Percentiles rank a stretch among this genome's conserved stretches.
phyloP scores from a whole-genome alignment of 768 basidiomycete species.

The Phlebiopsis flavidoalba region DNA sequence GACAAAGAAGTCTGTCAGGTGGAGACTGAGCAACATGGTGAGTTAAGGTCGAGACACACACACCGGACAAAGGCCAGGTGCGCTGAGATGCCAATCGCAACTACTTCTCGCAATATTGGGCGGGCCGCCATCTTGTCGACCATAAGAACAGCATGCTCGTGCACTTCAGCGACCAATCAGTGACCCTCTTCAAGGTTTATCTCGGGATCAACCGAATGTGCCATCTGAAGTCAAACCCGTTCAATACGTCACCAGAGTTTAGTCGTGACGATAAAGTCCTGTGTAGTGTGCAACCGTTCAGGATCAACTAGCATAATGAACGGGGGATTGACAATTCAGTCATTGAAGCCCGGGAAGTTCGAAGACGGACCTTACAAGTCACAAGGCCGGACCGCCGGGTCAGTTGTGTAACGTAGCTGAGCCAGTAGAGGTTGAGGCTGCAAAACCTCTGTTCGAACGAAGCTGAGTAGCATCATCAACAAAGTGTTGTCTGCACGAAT shows the following conservation, averaged over 20 bases:
- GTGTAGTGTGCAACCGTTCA: not conserved
- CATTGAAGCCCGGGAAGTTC: not conserved
- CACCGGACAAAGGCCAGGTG: not conserved
- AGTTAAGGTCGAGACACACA: not conserved
- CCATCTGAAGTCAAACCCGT: not conserved
- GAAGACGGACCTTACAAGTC: not conserved
- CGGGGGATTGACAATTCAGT: not conserved
- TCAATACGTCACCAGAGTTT: not conserved
- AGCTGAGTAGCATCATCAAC: no score
- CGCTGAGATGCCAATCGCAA: not conserved
- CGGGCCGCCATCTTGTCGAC: not conserved
- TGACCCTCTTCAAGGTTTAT: not conserved
- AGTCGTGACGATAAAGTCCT: not conserved
- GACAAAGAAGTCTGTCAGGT: not conserved
- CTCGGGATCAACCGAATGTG: not conserved
- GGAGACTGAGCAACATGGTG: not conserved
- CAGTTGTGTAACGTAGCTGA: not conserved
- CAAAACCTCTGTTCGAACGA: no score
- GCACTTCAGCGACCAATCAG: not conserved
- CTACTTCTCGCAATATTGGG: not conserved
- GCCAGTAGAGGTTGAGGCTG: no score
- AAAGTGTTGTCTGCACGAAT: no score
- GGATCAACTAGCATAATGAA: not conserved
- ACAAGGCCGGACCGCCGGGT: not conserved
- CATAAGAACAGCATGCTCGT: not conserved